phyloP scores from a whole-genome alignment of 306 rosid genomes.

The Urtica urens region DNA sequence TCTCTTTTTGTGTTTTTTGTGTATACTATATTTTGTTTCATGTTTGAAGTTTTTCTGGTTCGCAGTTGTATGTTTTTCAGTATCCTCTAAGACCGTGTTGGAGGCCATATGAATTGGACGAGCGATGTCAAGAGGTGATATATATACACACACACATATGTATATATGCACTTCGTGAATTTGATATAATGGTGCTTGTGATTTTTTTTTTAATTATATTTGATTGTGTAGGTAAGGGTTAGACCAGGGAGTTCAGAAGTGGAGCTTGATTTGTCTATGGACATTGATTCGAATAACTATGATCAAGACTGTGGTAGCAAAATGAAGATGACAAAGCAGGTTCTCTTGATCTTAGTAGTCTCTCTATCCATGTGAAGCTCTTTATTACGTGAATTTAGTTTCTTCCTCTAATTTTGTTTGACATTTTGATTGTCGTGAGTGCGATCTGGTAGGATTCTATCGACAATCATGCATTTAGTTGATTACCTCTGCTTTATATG shows the following conservation, averaged over 20 bases:
- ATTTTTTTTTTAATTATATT: constrained; percentile 6
- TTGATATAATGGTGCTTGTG: background rate
- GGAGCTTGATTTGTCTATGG: constrained; percentile 59
- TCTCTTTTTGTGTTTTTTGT: background rate
- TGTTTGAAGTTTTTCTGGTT: background rate
- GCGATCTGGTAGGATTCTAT: too few species aligned
- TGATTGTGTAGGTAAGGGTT: constrained; percentile 46
- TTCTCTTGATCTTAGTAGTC: too few species aligned
- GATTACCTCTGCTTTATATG: too few species aligned
- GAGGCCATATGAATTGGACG: constrained; percentile 78
- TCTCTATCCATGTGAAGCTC: too few species aligned
- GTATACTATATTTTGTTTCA: background rate
- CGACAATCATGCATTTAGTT: too few species aligned
- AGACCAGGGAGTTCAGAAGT: constrained; percentile 43
- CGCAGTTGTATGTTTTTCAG: constrained; percentile 62
- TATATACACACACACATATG: too few species aligned
- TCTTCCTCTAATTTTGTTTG: too few species aligned
- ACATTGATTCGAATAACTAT: constrained; percentile 40
- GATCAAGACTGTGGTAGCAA: constrained; percentile 34
- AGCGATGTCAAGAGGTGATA: constrained; percentile 67
- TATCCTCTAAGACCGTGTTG: constrained; percentile 80
- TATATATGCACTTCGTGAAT: background rate
- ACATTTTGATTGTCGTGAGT: too few species aligned
- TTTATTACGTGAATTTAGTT: too few species aligned
- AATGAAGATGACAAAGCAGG: constrained; percentile 54